Conservation (phyloP, 2,329 filamentous ascomycete species). For the Diaporthe australafricana region DNA sequence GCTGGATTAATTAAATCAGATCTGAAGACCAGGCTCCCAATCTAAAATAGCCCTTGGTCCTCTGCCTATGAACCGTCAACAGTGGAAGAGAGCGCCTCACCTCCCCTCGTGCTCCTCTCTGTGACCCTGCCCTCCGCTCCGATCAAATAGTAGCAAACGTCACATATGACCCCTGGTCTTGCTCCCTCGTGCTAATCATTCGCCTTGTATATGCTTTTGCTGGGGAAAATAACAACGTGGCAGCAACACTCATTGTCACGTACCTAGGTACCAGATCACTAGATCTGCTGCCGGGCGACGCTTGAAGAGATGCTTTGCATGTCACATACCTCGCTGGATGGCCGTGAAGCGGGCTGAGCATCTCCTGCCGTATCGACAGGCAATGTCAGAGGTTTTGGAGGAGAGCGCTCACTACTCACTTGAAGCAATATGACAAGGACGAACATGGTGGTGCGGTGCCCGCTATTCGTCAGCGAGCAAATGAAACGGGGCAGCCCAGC, state of each 20-base stretch:
- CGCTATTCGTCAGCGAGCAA: not conserved
- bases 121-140: not conserved
- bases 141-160: not conserved
- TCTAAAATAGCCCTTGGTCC: too few relatives aligned
- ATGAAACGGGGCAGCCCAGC: not conserved
- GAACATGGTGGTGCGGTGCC: not conserved
- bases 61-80: not conserved
- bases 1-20: not conserved
- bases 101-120: not conserved
- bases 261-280: not conserved
- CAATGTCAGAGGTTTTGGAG: not conserved
- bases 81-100: too few relatives aligned
- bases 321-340: not conserved
- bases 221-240: not conserved
- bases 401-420: not conserved
- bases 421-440: too few relatives aligned
- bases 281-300: not conserved
- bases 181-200: too few relatives aligned
- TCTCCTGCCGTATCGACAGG: not conserved
- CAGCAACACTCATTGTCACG: too few relatives aligned
- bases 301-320: not conserved
- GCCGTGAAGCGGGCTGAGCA: not conserved
- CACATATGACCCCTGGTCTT: too few relatives aligned
- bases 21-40: too few relatives aligned
- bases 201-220: not conserved